Conservation (phyloP, 164 flowering plant genomes). For the Annona squamosa region DNA sequence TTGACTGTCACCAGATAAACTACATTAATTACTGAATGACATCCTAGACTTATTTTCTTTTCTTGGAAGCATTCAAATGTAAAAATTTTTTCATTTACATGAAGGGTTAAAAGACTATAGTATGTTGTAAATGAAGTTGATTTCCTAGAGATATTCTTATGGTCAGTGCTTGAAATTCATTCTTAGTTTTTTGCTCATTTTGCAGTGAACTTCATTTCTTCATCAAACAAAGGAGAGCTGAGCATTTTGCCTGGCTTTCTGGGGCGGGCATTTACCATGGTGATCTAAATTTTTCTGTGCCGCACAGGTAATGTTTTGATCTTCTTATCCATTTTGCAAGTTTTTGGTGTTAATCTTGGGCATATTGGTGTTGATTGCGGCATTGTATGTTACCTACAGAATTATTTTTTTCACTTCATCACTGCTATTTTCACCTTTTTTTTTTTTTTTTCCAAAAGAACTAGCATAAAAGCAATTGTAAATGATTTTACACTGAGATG, state of each 20-base stretch:
- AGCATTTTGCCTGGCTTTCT: slow-evolving; percentile 99
- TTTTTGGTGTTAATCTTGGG: neutral
- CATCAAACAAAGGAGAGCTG: slow-evolving; percentile 94
- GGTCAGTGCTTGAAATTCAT: neutral
- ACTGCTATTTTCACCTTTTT: neutral
- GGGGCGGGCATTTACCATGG: slow-evolving; percentile 99
- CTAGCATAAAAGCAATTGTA: neutral
- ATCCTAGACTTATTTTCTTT: no score
- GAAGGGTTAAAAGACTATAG: no score
- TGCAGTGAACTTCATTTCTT: slow-evolving; percentile 92
- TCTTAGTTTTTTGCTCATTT: slow-evolving; percentile 9
- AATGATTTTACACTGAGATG: neutral
- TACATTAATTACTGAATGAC: no score
- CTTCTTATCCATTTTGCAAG: neutral
- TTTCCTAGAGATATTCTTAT: neutral
- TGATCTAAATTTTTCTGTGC: slow-evolving; percentile 87
- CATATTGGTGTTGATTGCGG: neutral
- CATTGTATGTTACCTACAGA: neutral
- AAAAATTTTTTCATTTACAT: no score
- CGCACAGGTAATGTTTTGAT: slow-evolving; percentile 51
- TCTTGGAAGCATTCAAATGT: no score
- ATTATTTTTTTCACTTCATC: neutral
- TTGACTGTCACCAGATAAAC: no score
- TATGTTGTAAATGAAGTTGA: no score
- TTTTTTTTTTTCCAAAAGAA: neutral